Conservation (phyloP, 306 rosid genomes). For the Dalbergia cultrata region DNA sequence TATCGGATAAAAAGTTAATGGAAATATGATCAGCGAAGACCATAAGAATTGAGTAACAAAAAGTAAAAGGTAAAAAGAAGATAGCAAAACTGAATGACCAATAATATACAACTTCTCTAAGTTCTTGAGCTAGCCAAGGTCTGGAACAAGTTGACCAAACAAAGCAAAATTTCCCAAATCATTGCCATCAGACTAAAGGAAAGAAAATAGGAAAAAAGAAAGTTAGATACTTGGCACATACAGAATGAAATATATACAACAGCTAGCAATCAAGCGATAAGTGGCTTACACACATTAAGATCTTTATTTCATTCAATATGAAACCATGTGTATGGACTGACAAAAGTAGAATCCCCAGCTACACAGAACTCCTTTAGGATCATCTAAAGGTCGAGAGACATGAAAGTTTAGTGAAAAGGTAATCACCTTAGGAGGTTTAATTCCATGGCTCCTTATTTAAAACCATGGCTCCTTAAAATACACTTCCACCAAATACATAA, state of each 20-base stretch:
- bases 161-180: slow-evolving; percentile 80
- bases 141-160: slow-evolving; percentile 64
- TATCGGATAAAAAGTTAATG: no score
- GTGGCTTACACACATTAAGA: slow-evolving; percentile 72
- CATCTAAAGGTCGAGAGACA: slow-evolving; percentile 44
- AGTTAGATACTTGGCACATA: no score
- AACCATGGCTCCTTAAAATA: no score
- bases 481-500: no score
- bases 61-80: no score
- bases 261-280: no score
- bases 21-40: no score
- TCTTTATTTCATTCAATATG: slow-evolving; percentile 65
- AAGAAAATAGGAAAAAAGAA: no score
- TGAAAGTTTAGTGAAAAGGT: slow-evolving; percentile 23
- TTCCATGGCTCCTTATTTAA: no score
- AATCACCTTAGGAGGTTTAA: slow-evolving; percentile 95
- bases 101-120: slow-evolving; percentile 75
- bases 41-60: no score
- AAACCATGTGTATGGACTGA: slow-evolving; percentile 86
- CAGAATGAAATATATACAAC: no score
- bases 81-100: no score
- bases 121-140: slow-evolving; percentile 68
- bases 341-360: slow-evolving; percentile 76
- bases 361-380: slow-evolving; percentile 63
- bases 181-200: slow-evolving; percentile 42